Evolutionary conservation across 371 early-diverging fungal genomes (phyloP).

Genomic region (Syncephalastrum contaminatum): DNA sequence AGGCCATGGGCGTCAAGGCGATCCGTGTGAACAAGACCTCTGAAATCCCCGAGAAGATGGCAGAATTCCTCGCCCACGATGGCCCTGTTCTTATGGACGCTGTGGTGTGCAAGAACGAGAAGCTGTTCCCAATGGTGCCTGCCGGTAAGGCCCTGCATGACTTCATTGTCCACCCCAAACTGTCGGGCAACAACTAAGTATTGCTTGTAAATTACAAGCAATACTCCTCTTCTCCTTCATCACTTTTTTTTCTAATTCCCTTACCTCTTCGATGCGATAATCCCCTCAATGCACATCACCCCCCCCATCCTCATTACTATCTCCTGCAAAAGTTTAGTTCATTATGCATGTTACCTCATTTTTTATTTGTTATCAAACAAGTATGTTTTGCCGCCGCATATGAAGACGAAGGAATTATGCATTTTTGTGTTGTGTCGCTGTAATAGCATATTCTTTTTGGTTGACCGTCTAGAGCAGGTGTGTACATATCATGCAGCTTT

Average conservation of each 20-base stretch:
- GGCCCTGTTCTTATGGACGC: constrained; percentile 93
- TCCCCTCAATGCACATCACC: too few relatives aligned
- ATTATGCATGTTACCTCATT: background rate
- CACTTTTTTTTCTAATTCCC: background rate
- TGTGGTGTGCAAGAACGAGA: constrained; percentile 87
- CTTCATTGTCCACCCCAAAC: constrained; percentile 64
- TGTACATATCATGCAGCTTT: too few relatives aligned
- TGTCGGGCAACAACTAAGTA: constrained; percentile 3
- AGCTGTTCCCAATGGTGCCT: constrained; percentile 97
- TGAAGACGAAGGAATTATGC: background rate
- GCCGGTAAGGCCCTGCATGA: constrained; percentile 93
- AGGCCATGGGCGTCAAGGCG: constrained; percentile 90
- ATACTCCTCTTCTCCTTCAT: too few relatives aligned
- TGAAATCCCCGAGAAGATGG: constrained; percentile 87
- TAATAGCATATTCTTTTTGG: too few relatives aligned
- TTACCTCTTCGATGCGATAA: too few relatives aligned
- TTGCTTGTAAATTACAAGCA: too few relatives aligned
- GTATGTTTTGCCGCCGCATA: background rate
- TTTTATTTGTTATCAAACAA: constrained; percentile 4
- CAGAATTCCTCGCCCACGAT: constrained; percentile 81
- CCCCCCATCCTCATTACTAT: too few relatives aligned
- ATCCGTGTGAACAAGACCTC: constrained; percentile 79
- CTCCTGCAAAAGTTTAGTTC: too few relatives aligned
- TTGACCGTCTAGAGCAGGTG: too few relatives aligned
- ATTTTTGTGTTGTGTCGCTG: too few relatives aligned